Evolutionary conservation across 2,329 filamentous ascomycete species (phyloP), one percentile per base, ranked within the genome.

Genomic region (Pyrenochaeta sp.): DNA sequence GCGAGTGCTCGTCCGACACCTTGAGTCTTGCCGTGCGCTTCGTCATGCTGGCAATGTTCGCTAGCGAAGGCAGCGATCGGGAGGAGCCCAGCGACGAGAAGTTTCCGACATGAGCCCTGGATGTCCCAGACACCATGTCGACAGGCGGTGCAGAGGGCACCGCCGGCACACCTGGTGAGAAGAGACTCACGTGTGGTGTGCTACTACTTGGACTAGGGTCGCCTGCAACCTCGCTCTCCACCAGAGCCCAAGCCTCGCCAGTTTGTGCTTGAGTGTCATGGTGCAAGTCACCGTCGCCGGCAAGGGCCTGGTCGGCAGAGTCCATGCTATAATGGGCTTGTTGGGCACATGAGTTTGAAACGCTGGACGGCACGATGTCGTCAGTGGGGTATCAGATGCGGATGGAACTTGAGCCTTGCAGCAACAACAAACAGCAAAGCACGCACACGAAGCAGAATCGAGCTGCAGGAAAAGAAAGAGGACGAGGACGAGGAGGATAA

Each of bases 11-110:
- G 51, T 72, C 69, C 14, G 66, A 61, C 35, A 66, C 58, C 47
- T 65, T 71, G 39, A 66, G 59, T 44, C 72, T 56, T 14, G 67
- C 56, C 2, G 67, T 64, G 36, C 71, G 69, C 54, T 69, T 69
- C 37, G 63, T 53, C 64, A 68, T 63, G 54, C 51, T 60, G 36
- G 67, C 54, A 32, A 61, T 44, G 42, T 52, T 48, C 15, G 65
- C 64, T 43, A 72, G 67, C 27, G 64, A 60, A 15, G 67, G 60
- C 58, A 72, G 65, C 14, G 69, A 68, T 54, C 69, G 68, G 45
- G 68, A 67, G 18, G 67, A 59, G 58, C 60, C 68, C 33, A 66
- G 61, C 15, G 61, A 32, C 17, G 60, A 54, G 18, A 51, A 52
- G 33, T 46, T 53, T 45, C 42, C 46, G 45, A 44, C 52, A 59